phyloP scores from a whole-genome alignment of 305 asterid genomes.

The Ilex paraguariensis region DNA sequence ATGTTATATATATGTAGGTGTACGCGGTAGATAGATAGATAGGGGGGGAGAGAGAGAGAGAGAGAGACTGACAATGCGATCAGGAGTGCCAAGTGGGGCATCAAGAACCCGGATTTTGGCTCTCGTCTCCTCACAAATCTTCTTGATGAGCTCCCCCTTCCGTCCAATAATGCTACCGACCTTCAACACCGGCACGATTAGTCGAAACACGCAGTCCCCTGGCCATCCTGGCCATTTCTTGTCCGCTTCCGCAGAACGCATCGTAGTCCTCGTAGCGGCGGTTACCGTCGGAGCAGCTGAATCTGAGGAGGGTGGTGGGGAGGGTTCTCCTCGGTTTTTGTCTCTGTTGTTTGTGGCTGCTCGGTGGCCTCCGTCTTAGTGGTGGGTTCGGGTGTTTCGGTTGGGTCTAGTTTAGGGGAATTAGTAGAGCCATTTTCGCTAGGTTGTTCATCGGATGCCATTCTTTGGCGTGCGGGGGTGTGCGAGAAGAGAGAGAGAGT shows the following conservation, averaged over 20 bases:
- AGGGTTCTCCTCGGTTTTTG: not conserved
- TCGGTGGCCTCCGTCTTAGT: constrained; percentile 7
- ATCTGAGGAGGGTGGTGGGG: not conserved
- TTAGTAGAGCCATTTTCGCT: too few species aligned
- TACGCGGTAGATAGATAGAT: not conserved
- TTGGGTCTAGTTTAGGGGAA: too few species aligned
- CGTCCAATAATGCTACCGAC: constrained; percentile 93
- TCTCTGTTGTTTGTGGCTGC: constrained; percentile 8
- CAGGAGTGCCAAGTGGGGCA: constrained; percentile 62
- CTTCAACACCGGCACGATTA: constrained; percentile 77
- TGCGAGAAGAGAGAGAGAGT: too few species aligned
- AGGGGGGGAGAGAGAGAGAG: not conserved
- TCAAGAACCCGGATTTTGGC: constrained; percentile 83
- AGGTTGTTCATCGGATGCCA: too few species aligned
- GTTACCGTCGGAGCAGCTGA: constrained; percentile 9
- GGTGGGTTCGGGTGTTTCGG: too few species aligned
- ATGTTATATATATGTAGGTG: too few species aligned
- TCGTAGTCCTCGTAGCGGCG: constrained; percentile 6
- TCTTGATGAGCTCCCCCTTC: constrained; percentile 83
- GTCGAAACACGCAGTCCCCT: constrained; percentile 61
- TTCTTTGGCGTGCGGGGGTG: too few species aligned
- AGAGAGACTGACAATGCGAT: constrained; percentile 63
- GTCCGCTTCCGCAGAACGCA: constrained; percentile 24
- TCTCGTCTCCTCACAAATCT: constrained; percentile 82
- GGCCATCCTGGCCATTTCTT: constrained; percentile 97